A percentile compares a stretch with the other conserved stretches of the same genome.
These are phyloP conservation scores for Dactylellina cionopaga DNA, from an alignment of 2,329 filamentous ascomycete genomes.

Conservation along the genomic window DNA sequence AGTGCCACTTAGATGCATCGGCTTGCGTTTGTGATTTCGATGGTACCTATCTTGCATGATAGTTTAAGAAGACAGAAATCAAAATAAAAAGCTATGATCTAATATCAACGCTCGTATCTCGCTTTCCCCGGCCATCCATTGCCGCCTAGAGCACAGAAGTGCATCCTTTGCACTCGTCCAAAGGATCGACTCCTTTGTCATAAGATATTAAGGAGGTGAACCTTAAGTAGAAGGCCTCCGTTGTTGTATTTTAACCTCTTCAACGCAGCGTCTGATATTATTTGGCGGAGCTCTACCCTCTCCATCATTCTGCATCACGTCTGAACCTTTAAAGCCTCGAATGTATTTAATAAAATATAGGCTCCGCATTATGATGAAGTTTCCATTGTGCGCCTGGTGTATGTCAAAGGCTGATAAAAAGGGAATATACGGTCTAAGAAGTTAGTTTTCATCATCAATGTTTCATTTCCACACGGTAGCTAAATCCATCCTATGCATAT, in stretches of 20 bases:
- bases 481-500: too few species aligned
- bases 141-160: not conserved
- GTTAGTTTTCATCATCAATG: too few species aligned
- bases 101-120: too few species aligned
- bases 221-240: not conserved
- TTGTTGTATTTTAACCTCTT: constrained; percentile 8
- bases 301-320: too few species aligned
- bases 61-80: not conserved
- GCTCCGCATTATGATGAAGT: too few species aligned
- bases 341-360: too few species aligned
- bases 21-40: constrained; percentile 9
- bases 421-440: too few species aligned
- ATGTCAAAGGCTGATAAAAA: too few species aligned
- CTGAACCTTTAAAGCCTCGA: not conserved
- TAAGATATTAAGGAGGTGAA: not conserved
- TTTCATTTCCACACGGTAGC: not conserved
- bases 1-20: constrained; percentile 4
- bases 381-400: too few species aligned
- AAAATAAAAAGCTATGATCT: not conserved
- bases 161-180: constrained; percentile 4
- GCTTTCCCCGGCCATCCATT: not conserved
- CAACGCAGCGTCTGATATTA: constrained; percentile 3
- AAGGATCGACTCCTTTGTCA: not conserved
- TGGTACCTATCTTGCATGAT: not conserved
- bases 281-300: too few species aligned